Conservation (phyloP, 1,284 basidiomycete species). For the Ustilago trichophora region DNA sequence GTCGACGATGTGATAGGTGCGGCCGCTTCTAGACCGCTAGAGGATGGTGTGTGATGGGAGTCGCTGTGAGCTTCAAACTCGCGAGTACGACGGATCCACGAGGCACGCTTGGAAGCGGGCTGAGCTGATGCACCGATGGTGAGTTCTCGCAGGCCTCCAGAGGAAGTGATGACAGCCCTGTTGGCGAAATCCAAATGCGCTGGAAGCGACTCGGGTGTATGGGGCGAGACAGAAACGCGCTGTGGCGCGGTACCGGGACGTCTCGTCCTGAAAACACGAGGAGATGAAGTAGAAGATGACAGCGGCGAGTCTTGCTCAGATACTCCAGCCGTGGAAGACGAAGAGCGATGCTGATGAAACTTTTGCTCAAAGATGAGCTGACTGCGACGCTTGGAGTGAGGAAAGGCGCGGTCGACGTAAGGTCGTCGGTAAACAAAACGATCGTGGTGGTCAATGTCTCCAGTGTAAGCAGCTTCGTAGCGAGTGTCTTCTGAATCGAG, state of each 20-base stretch:
- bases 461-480: slow-evolving; percentile 20
- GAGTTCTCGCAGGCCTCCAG: slow-evolving; percentile 30
- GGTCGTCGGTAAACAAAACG: slow-evolving; percentile 25
- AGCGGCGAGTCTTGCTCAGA: not conserved
- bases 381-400: slow-evolving; percentile 27
- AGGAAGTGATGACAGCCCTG: not conserved
- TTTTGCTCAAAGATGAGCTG: slow-evolving; percentile 51
- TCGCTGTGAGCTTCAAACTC: slow-evolving; percentile 35
- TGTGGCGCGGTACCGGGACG: slow-evolving; percentile 34
- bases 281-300: not conserved
- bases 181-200: slow-evolving; percentile 1
- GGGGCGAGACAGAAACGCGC: slow-evolving; percentile 1
- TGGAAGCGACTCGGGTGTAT: slow-evolving; percentile 20
- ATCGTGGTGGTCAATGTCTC: slow-evolving; percentile 26
- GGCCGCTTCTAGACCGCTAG: slow-evolving; percentile 10
- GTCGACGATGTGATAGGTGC: slow-evolving; percentile 5
- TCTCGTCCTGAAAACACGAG: slow-evolving; percentile 4
- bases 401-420: slow-evolving; percentile 26
- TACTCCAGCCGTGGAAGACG: not conserved
- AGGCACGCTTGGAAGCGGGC: slow-evolving; percentile 38
- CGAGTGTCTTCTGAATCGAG: slow-evolving; percentile 5
- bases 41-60: slow-evolving; percentile 13
- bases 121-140: slow-evolving; percentile 37
- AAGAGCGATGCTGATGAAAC: slow-evolving; percentile 23
- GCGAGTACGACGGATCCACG: slow-evolving; percentile 28